Evolutionary conservation across 2,329 filamentous ascomycete genomes (phyloP).

Genomic region (Fusarium nelsonii): DNA sequence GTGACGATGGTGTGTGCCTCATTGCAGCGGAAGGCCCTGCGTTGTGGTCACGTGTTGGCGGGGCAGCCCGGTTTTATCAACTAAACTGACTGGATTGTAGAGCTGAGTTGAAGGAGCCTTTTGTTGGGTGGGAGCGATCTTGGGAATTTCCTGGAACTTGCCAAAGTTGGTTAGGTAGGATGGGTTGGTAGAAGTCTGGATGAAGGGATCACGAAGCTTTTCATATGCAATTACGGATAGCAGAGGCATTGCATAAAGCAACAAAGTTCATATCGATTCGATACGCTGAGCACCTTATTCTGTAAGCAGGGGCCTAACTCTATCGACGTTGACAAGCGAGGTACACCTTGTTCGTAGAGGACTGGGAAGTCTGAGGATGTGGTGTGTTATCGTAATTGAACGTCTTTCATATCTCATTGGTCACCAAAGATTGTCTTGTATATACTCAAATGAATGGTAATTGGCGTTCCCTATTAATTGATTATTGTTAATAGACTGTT

Average conservation of each 20-base stretch:
- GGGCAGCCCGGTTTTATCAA: slow-evolving; percentile 45
- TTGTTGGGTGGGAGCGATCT: slow-evolving; percentile 4
- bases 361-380: background rate
- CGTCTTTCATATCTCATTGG: background rate
- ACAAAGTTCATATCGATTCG: slow-evolving; percentile 5
- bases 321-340: slow-evolving; percentile 10
- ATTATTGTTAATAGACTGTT: background rate
- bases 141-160: slow-evolving; percentile 13
- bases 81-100: background rate
- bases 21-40: slow-evolving; percentile 41
- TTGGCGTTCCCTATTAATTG: background rate
- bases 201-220: slow-evolving; percentile 2
- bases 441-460: background rate
- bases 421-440: background rate
- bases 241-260: background rate
- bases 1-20: slow-evolving; percentile 50
- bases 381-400: background rate
- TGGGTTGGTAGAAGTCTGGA: background rate
- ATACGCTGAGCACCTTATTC: background rate
- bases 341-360: slow-evolving; percentile 10
- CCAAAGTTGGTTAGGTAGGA: slow-evolving; percentile 5
- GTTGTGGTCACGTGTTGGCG: slow-evolving; percentile 53
- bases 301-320: slow-evolving; percentile 19
- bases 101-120: slow-evolving; percentile 10
- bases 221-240: background rate